Base-by-base conservation (phyloP, 1,284 basidiomycete genomes). In the Pseudozyma pruni region DNA sequence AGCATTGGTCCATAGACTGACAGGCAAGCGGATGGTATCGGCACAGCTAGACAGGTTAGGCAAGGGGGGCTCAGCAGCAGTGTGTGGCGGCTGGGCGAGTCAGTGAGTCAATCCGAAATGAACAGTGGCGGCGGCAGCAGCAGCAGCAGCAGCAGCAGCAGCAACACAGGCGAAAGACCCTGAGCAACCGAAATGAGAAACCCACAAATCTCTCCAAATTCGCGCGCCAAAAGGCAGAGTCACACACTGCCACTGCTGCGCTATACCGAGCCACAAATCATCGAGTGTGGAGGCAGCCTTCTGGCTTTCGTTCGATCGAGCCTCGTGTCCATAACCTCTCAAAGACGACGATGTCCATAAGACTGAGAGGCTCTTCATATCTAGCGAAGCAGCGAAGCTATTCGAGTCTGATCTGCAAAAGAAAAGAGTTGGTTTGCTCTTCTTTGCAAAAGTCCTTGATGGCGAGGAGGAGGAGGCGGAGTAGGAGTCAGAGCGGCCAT, bases 41-140 rank as follows among this genome's bases (percentile, higher is more conserved):
- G 52, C 52, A 33, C 43, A 35, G 35, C 22, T 46, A 46, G 52
- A 54, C 52, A 54, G 51, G 14, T 23, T 7, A 27, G 11, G 20
- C 27, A 29, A 11, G 22, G 20, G 9, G n/a, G 22, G 41, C 35
- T 37, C 43, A 33, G 35, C 29, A 46, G 31, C 20, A 20, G 46
- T 33, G 43, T 40, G 47, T 50, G 48, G 48, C 48, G 23, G 31
- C 11, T 11, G 14, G 20, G 9, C 7, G 17, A 20, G 25, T 7
- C 7, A 8, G n/a, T 29, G 25, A 27, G 17, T 14, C 13, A 33
- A 16, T 16, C 8, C 10, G 31, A 6, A 19, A 29, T 29, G 6
- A 29, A n/a, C n/a, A n/a, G n/a, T n/a, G 27, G 27, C 11, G 27
- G 27, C 29, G 31, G 42, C 10, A 44, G 11, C 5, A 19, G 42